Percentiles rank a stretch among this genome's conserved stretches.
These are phyloP conservation scores for Euphorbia tirucalli DNA, from an alignment of 345 rosid species.

Conservation along the genomic window DNA sequence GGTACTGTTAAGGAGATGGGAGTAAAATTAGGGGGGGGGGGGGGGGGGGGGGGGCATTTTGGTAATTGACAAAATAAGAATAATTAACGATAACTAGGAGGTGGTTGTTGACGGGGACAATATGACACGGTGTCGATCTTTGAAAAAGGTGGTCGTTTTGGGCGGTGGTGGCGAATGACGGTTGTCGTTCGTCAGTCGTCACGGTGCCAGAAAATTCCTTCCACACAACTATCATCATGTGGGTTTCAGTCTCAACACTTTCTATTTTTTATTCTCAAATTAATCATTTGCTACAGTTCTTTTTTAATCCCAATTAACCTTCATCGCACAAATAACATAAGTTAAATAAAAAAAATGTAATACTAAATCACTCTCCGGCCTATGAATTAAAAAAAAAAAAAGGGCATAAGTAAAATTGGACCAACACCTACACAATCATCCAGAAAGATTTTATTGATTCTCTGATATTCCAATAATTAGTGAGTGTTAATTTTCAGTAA, in stretches of 20 bases:
- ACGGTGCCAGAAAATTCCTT: constrained; percentile 9
- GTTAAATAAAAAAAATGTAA: too few species aligned
- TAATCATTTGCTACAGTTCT: background rate
- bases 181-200: constrained; percentile 22
- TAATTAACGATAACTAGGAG: background rate
- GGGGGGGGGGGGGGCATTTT: background rate
- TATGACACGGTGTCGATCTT: constrained; percentile 19
- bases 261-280: background rate
- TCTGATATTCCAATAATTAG: too few species aligned
- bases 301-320: too few species aligned
- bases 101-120: background rate
- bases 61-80: background rate
- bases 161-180: constrained; percentile 29
- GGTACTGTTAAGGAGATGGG: too few species aligned
- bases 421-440: too few species aligned
- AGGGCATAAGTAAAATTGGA: too few species aligned
- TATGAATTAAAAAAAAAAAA: too few species aligned
- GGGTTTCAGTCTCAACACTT: background rate
- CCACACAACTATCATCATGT: constrained; percentile 20
- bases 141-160: constrained; percentile 1
- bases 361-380: too few species aligned
- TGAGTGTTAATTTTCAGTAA: too few species aligned
- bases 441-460: too few species aligned
- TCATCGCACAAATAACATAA: too few species aligned
- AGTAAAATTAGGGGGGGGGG: background rate